Percentiles rank a stretch among this genome's conserved stretches.
Conservation (phyloP, 129 eudicot genomes). For the Centrapalus pauciflorus region DNA sequence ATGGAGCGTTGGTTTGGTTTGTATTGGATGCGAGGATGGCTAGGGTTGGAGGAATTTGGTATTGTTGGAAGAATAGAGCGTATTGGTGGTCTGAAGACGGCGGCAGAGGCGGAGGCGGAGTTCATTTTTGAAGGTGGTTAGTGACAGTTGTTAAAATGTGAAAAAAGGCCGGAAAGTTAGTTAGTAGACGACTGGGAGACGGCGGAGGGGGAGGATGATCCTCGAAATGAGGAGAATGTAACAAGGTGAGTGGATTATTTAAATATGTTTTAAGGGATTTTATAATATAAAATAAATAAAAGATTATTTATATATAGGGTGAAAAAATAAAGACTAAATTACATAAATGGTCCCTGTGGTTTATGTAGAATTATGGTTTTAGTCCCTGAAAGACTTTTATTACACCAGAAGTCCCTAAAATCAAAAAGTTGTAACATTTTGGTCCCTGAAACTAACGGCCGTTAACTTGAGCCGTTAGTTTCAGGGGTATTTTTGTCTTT, state of each 20-base stretch:
- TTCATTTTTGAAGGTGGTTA: conserved; percentile 13
- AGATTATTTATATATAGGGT: too few species aligned
- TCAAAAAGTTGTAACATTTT: too few species aligned
- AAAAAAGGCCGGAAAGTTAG: conserved; percentile 17
- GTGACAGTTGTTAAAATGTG: conserved; percentile 14
- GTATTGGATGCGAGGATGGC: conserved; percentile 1
- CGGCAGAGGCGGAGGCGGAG: conserved; percentile 18
- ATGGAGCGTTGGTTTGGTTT: not conserved
- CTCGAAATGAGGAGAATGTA: conserved; percentile 21
- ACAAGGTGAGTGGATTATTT: not conserved
- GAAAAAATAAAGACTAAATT: not conserved
- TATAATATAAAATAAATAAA: not conserved
- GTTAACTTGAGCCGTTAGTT: too few species aligned
- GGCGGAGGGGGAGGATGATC: conserved; percentile 15
- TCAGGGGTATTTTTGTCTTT: too few species aligned
- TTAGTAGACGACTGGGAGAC: conserved; percentile 1
- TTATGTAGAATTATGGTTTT: too few species aligned
- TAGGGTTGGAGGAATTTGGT: conserved; percentile 9
- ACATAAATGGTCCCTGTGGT: too few species aligned
- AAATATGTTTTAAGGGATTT: not conserved
- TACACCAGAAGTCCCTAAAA: too few species aligned
- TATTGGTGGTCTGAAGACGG: conserved; percentile 18
- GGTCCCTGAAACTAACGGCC: too few species aligned
- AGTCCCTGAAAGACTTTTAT: too few species aligned
- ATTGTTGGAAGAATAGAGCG: conserved; percentile 1